These are phyloP conservation scores for Flaveria brownii DNA, from an alignment of 129 eudicot genomes.

Conservation along the genomic window DNA sequence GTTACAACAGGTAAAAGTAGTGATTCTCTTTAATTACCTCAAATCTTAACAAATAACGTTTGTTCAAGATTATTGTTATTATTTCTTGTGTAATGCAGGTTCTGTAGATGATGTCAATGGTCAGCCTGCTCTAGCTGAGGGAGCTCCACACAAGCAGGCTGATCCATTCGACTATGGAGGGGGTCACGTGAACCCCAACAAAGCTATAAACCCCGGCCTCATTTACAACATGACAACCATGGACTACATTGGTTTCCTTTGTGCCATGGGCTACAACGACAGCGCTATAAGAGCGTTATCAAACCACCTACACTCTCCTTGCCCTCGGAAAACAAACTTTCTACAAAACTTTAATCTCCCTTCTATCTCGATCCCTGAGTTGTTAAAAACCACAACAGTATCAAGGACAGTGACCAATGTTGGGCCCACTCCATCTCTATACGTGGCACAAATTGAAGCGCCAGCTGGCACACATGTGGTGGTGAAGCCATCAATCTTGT, in stretches of 20 bases:
- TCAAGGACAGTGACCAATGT: constrained; percentile 55
- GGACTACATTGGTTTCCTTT: constrained; percentile 46
- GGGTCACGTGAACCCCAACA: constrained; percentile 55
- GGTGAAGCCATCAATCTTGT: constrained; percentile 50
- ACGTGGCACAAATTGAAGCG: constrained; percentile 43
- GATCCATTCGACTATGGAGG: constrained; percentile 67
- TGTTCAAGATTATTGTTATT: not conserved
- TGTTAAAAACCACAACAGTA: constrained; percentile 37
- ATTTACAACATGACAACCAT: constrained; percentile 36
- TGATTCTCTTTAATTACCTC: not conserved
- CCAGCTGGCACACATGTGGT: constrained; percentile 45
- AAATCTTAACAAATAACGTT: not conserved
- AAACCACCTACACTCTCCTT: constrained; percentile 10
- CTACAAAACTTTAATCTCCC: constrained; percentile 47
- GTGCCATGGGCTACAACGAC: constrained; percentile 49
- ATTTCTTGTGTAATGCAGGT: constrained; percentile 27
- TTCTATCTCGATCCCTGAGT: constrained; percentile 50
- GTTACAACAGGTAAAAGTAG: constrained; percentile 43
- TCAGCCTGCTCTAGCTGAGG: constrained; percentile 39
- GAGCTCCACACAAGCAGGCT: constrained; percentile 51
- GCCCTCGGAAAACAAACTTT: constrained; percentile 27
- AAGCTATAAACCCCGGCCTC: constrained; percentile 56
- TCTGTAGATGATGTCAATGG: constrained; percentile 40
- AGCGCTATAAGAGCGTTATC: constrained; percentile 36
- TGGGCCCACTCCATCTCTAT: constrained; percentile 39